phyloP scores from a whole-genome alignment of 1,284 basidiomycete genomes.

The Trametes polyzona region DNA sequence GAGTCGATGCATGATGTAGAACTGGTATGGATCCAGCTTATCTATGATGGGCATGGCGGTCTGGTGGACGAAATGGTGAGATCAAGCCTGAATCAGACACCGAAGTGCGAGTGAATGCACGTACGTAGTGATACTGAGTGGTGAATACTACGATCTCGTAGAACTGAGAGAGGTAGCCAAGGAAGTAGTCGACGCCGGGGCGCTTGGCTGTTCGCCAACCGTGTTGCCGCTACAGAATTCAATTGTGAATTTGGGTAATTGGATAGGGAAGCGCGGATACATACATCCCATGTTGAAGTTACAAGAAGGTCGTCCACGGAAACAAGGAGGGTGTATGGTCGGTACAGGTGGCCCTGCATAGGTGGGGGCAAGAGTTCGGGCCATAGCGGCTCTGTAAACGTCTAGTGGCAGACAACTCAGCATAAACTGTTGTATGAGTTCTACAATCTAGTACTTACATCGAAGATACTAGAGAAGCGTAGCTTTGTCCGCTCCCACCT shows the following conservation, averaged over 20 bases:
- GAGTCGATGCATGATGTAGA: conserved; percentile 88
- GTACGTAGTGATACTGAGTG: conserved; percentile 85
- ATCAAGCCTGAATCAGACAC: too few species aligned
- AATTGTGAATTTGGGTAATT: not conserved
- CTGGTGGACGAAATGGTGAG: conserved; percentile 43
- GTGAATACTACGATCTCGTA: conserved; percentile 99
- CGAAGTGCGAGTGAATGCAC: conserved; percentile 31
- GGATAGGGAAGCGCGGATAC: conserved; percentile 32
- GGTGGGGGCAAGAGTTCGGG: conserved; percentile 90
- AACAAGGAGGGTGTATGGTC: conserved; percentile 91
- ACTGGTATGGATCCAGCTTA: conserved; percentile 93
- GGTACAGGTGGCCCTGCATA: conserved; percentile 82
- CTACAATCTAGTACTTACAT: conserved; percentile 47
- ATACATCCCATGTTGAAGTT: conserved; percentile 92
- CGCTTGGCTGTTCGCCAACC: conserved; percentile 94
- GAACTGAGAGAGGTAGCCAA: conserved; percentile 96
- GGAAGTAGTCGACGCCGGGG: conserved; percentile 97
- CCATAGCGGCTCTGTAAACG: conserved; percentile 93
- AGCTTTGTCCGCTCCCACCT: conserved; percentile 64
- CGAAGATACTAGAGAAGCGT: conserved; percentile 64
- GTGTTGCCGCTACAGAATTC: conserved; percentile 63
- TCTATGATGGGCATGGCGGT: conserved; percentile 90
- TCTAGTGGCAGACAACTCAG: conserved; percentile 47
- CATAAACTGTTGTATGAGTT: not conserved
- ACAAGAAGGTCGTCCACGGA: conserved; percentile 94